phyloP scores from a whole-genome alignment of 768 basidiomycete species.

The Suillus bovinus region DNA sequence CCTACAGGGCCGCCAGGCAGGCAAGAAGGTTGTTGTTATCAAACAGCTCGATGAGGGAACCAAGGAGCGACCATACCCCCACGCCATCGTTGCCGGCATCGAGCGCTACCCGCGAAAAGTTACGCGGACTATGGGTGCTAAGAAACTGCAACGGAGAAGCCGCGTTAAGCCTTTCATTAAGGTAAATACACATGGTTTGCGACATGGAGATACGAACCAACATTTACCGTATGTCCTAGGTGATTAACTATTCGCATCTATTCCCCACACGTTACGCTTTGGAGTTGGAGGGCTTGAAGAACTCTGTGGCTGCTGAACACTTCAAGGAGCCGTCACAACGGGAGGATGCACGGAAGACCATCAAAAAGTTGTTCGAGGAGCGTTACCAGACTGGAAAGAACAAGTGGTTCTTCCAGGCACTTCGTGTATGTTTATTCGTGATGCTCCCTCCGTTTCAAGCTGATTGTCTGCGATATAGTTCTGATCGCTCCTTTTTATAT shows the following conservation, averaged over 20 bases:
- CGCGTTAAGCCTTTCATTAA: constrained; percentile 99
- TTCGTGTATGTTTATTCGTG: constrained; percentile 56
- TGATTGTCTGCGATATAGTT: constrained; percentile 29
- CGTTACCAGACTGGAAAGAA: constrained; percentile 93
- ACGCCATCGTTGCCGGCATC: constrained; percentile 97
- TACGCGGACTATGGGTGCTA: constrained; percentile 95
- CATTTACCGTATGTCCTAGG: constrained; percentile 40
- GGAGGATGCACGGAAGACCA: constrained; percentile 91
- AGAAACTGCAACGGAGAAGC: constrained; percentile 88
- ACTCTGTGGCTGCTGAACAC: constrained; percentile 77
- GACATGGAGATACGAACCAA: background rate
- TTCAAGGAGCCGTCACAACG: constrained; percentile 98
- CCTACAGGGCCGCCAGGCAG: constrained; percentile 98
- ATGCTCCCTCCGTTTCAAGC: background rate
- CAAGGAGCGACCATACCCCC: constrained; percentile 94
- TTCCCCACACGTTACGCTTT: constrained; percentile 99
- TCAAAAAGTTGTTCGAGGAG: constrained; percentile 97
- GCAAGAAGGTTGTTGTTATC: constrained; percentile 99
- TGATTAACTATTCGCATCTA: constrained; percentile 97
- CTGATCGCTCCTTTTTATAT: constrained; percentile 27
- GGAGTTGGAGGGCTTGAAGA: constrained; percentile 94
- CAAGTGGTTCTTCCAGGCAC: constrained; percentile 94
- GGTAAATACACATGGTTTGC: constrained; percentile 45
- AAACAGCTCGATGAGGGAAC: constrained; percentile 97
- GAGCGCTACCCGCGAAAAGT: constrained; percentile 99